Conservation (phyloP, 2,329 filamentous ascomycete species). For the Fusarium sterilihyphosum region DNA sequence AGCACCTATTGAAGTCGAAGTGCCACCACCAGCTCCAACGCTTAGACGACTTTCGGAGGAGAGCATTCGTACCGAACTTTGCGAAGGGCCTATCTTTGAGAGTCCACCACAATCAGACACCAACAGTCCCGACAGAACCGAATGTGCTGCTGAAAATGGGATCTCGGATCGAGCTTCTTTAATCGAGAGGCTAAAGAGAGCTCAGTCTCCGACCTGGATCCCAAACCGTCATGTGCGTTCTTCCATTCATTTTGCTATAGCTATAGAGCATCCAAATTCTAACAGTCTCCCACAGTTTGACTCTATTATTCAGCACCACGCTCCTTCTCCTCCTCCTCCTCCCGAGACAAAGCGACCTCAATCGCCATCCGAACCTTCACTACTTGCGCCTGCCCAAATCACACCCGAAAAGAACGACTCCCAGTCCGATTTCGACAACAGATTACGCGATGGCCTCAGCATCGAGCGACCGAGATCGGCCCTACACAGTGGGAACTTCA, state of each 20-base stretch:
- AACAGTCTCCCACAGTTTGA: slow-evolving; percentile 49
- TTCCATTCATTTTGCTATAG: not conserved
- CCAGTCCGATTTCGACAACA: slow-evolving; percentile 47
- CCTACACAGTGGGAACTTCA: slow-evolving; percentile 74
- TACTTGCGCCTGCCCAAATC: slow-evolving; percentile 60
- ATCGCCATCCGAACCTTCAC: slow-evolving; percentile 50
- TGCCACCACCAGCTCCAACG: slow-evolving; percentile 16
- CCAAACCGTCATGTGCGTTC: slow-evolving; percentile 69
- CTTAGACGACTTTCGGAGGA: slow-evolving; percentile 62
- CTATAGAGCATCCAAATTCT: slow-evolving; percentile 2
- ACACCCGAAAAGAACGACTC: slow-evolving; percentile 49
- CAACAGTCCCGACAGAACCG: slow-evolving; percentile 30
- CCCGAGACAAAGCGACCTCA: slow-evolving; percentile 39
- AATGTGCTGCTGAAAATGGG: slow-evolving; percentile 44
- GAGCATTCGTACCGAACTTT: slow-evolving; percentile 69
- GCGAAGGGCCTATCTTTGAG: slow-evolving; percentile 65
- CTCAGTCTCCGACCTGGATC: slow-evolving; percentile 79
- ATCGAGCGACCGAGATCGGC: slow-evolving; percentile 87
- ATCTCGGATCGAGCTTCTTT: slow-evolving; percentile 76
- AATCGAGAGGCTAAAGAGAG: slow-evolving; percentile 85
- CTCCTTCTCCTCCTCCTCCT: not conserved
- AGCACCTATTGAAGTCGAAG: slow-evolving; percentile 28
- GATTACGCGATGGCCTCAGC: slow-evolving; percentile 64
- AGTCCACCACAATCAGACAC: slow-evolving; percentile 48
- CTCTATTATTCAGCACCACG: slow-evolving; percentile 46